These are phyloP conservation scores for Haplosporangium sp. DNA, from an alignment of 371 early-diverging fungal species.

Conservation along the genomic window DNA sequence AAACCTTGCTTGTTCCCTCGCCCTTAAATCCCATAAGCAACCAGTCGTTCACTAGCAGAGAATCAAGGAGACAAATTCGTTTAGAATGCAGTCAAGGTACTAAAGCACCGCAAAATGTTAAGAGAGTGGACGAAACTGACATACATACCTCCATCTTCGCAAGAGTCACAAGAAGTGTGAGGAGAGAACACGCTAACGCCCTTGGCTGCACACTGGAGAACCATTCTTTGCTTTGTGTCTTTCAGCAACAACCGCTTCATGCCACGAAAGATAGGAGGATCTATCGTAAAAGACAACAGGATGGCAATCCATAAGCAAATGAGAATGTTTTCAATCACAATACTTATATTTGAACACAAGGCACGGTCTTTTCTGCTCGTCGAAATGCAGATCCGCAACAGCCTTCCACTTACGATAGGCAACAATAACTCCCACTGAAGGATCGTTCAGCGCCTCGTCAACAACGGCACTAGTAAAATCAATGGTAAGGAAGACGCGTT, in stretches of 20 bases:
- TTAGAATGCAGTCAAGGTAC: background rate
- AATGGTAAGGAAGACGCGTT: conserved; percentile 93
- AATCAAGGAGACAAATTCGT: background rate
- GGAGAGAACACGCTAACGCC: conserved; percentile 96
- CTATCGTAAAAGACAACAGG: conserved; percentile 2
- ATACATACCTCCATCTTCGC: conserved; percentile 77
- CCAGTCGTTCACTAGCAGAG: conserved; percentile 82
- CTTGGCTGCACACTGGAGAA: conserved; percentile 83
- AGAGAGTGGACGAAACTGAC: background rate
- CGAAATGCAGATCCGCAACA: background rate
- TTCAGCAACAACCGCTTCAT: conserved; percentile 84
- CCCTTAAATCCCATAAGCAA: conserved; percentile 75
- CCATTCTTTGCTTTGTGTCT: conserved; percentile 84
- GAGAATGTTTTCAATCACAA: no score
- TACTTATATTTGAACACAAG: no score
- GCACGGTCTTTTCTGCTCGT: no score
- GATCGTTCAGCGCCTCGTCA: conserved; percentile 88
- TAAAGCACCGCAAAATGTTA: background rate
- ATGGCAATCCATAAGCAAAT: background rate
- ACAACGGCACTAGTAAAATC: conserved; percentile 93
- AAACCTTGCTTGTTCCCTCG: conserved; percentile 59
- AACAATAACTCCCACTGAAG: conserved; percentile 88
- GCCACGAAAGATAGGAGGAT: conserved; percentile 94
- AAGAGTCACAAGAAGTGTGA: conserved; percentile 96
- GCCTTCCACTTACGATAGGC: conserved; percentile 74